phyloP scores from a whole-genome alignment of 768 basidiomycete genomes.

The Rhodotorula sphaerocarpa region DNA sequence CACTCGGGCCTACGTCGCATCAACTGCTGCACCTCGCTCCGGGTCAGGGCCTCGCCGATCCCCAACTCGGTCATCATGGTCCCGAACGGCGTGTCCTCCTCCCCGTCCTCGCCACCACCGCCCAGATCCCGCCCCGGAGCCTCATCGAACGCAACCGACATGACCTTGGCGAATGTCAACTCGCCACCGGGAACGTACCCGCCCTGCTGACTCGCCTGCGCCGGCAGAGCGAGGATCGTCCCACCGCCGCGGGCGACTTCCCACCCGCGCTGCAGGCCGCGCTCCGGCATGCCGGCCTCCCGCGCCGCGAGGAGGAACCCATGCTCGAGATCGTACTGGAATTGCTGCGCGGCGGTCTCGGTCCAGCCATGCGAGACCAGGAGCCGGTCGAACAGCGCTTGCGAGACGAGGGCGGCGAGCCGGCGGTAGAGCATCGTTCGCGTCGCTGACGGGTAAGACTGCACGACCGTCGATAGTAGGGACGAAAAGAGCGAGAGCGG shows the following conservation, averaged over 20 bases:
- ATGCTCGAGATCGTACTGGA: conserved; percentile 69
- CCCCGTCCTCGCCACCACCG: conserved; percentile 1
- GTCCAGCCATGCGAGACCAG: conserved; percentile 62
- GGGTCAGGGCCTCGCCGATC: conserved; percentile 52
- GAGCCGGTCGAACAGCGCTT: conserved; percentile 73
- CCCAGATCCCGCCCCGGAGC: not conserved
- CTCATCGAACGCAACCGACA: conserved; percentile 52
- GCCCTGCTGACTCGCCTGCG: conserved; percentile 40
- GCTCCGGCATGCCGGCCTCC: conserved; percentile 43
- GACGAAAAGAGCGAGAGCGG: conserved; percentile 74
- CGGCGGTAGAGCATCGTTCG: conserved; percentile 64
- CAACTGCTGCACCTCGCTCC: conserved; percentile 51
- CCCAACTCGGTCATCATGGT: conserved; percentile 52
- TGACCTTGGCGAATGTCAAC: conserved; percentile 48
- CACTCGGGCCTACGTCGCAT: conserved; percentile 41
- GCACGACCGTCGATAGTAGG: conserved; percentile 61
- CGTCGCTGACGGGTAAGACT: conserved; percentile 55
- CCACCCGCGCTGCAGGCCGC: conserved; percentile 67
- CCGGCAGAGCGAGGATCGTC: conserved; percentile 58
- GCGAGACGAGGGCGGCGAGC: conserved; percentile 60
- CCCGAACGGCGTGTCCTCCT: conserved; percentile 39
- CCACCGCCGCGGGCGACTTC: conserved; percentile 61
- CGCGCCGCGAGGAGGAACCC: conserved; percentile 58
- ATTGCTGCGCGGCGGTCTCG: conserved; percentile 53
- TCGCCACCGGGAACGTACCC: conserved; percentile 14